Evolutionary conservation across 305 asterid species (phyloP).

Genomic region (Petunia hybrid): DNA sequence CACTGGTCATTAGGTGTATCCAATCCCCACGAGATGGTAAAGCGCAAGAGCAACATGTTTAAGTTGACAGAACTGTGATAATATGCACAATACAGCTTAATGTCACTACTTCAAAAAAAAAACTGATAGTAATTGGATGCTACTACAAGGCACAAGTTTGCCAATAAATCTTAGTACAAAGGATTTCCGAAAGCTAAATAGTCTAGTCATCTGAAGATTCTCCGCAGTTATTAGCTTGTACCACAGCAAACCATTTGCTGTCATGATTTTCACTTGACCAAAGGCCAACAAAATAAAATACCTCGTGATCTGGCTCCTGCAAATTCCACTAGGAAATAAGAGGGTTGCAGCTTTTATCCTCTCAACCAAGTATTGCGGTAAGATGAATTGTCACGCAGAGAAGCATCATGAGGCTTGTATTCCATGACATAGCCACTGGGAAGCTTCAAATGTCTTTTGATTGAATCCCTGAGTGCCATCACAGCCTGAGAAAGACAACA

Average conservation of each 20-base stretch:
- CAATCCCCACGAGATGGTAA: background rate
- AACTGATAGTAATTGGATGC: background rate
- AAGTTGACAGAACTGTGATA: background rate
- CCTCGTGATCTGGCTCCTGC: background rate
- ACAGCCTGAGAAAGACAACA: slow-evolving; percentile 60
- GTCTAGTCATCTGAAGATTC: background rate
- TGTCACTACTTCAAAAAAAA: background rate
- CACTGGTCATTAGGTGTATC: background rate
- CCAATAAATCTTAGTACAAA: background rate
- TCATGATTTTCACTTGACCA: slow-evolving; percentile 1
- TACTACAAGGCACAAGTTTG: background rate
- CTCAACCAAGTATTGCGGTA: slow-evolving; percentile 93
- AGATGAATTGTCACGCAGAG: slow-evolving; percentile 88
- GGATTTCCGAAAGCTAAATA: background rate
- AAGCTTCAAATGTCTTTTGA: slow-evolving; percentile 83
- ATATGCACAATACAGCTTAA: background rate
- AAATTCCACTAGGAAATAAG: background rate
- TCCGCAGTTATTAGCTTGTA: background rate
- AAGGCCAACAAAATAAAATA: background rate
- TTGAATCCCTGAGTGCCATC: slow-evolving; percentile 86
- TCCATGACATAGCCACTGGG: slow-evolving; percentile 91
- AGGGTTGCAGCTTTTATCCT: slow-evolving; percentile 50
- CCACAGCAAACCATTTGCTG: background rate
- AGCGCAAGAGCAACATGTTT: background rate
- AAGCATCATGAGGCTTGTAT: slow-evolving; percentile 94